phyloP scores from a whole-genome alignment of 2,329 filamentous ascomycete genomes.

The Truncatella angustata region DNA sequence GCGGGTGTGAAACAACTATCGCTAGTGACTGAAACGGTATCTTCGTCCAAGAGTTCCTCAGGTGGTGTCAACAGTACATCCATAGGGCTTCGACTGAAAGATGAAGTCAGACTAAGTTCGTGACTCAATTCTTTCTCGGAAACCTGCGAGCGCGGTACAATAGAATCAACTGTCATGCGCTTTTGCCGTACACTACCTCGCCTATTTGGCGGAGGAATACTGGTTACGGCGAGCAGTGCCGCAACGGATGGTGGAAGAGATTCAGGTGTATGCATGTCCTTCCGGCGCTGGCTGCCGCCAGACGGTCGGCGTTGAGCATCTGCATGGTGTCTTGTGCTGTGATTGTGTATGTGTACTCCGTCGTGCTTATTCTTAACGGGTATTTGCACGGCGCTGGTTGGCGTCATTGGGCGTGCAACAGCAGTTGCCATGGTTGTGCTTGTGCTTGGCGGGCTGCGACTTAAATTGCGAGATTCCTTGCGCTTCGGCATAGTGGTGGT shows the following conservation, averaged over 20 bases:
- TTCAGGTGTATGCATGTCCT: slow-evolving; percentile 49
- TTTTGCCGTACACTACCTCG: slow-evolving; percentile 31
- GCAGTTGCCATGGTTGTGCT: slow-evolving; percentile 27
- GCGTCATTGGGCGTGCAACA: slow-evolving; percentile 33
- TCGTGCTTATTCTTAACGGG: slow-evolving; percentile 42
- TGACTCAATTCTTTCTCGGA: slow-evolving; percentile 58
- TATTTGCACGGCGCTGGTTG: slow-evolving; percentile 55
- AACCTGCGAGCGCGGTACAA: slow-evolving; percentile 52
- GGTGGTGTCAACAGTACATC: slow-evolving; percentile 60
- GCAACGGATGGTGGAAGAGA: slow-evolving; percentile 58
- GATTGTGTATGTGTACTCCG: slow-evolving; percentile 29
- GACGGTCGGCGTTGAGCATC: slow-evolving; percentile 31
- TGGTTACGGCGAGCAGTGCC: slow-evolving; percentile 60
- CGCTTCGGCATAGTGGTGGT: slow-evolving; percentile 22
- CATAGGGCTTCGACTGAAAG: slow-evolving; percentile 52
- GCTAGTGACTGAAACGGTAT: slow-evolving; percentile 38
- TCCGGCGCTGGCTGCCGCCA: slow-evolving; percentile 27
- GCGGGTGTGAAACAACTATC: slow-evolving; percentile 53
- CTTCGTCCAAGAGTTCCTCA: slow-evolving; percentile 54
- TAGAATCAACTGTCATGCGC: slow-evolving; percentile 56
- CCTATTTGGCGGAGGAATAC: slow-evolving; percentile 51
- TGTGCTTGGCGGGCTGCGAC: slow-evolving; percentile 21
- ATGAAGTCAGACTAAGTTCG: slow-evolving; percentile 30
- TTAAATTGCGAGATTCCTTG: slow-evolving; percentile 23
- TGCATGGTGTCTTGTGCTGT: slow-evolving; percentile 34